phyloP scores from a whole-genome alignment of 257 asterid genomes.

The Solanum verrucosum region DNA sequence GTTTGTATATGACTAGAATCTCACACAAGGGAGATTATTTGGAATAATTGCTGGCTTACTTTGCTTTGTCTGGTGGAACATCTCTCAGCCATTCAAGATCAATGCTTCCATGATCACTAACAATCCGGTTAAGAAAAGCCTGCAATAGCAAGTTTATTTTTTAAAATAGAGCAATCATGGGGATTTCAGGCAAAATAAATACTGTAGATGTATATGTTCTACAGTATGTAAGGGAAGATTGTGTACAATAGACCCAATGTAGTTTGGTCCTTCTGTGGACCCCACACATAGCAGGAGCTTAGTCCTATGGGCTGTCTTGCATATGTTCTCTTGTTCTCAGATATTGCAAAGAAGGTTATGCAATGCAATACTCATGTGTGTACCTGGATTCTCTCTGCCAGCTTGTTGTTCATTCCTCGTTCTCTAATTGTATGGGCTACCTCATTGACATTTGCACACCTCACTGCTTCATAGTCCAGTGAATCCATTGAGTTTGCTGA shows the following conservation, averaged over 20 bases:
- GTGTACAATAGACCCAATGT: background rate
- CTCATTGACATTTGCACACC: conserved; percentile 71
- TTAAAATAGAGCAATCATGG: conserved; percentile 11
- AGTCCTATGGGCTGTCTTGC: background rate
- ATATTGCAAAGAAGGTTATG: background rate
- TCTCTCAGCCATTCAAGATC: conserved; percentile 97
- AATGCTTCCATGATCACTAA: conserved; percentile 75
- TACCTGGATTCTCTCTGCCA: conserved; percentile 91
- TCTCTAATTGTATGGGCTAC: conserved; percentile 78
- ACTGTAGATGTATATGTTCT: background rate
- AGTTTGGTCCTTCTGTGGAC: background rate
- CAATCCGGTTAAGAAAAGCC: conserved; percentile 80
- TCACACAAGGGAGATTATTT: background rate
- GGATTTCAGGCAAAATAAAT: background rate
- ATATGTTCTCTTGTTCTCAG: background rate
- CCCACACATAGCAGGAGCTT: background rate
- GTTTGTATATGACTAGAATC: background rate
- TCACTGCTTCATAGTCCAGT: conserved; percentile 91
- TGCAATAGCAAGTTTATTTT: conserved; percentile 25
- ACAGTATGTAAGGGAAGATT: background rate
- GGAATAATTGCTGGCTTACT: conserved; percentile 36
- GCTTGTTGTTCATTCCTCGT: conserved; percentile 94
- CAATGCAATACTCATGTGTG: background rate
- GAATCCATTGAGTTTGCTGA: conserved; percentile 62
- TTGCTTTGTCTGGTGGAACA: conserved; percentile 89